These are phyloP conservation scores for Starmerella roubikii DNA, from an alignment of 805 yeast species.

Conservation along the genomic window DNA sequence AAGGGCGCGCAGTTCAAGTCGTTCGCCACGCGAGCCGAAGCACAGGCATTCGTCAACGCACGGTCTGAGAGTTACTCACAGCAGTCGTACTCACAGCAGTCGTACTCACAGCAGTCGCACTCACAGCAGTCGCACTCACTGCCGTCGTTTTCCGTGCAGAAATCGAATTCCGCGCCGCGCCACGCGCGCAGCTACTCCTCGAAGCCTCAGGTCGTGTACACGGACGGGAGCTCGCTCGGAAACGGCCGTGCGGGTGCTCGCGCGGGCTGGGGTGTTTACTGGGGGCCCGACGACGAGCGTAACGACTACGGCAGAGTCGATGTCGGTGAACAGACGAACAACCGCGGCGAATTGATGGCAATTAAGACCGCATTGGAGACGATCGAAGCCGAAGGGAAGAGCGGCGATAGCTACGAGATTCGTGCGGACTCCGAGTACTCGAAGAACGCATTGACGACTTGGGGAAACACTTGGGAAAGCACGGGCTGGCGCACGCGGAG, in stretches of 20 bases:
- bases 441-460: slow-evolving; percentile 39
- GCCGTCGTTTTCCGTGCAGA: too few relatives aligned
- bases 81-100: too few relatives aligned
- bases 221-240: slow-evolving; percentile 65
- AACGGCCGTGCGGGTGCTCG: slow-evolving; percentile 36
- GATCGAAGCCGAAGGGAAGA: slow-evolving; percentile 8
- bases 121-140: too few relatives aligned
- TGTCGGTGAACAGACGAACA: slow-evolving; percentile 48
- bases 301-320: slow-evolving; percentile 43
- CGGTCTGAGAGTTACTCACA: too few relatives aligned
- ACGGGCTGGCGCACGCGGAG: slow-evolving; percentile 40
- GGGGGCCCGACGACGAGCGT: slow-evolving; percentile 40
- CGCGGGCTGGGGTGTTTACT: slow-evolving; percentile 70
- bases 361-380: slow-evolving; percentile 40
- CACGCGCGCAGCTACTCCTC: neutral
- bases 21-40: slow-evolving; percentile 38
- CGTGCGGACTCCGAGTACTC: slow-evolving; percentile 61
- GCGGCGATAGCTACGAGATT: slow-evolving; percentile 2
- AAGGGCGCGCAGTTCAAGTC: slow-evolving; percentile 44
- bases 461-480: slow-evolving; percentile 43
- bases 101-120: too few relatives aligned
- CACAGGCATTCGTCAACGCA: slow-evolving; percentile 33
- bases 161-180: too few relatives aligned
- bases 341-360: slow-evolving; percentile 68
- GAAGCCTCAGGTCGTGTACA: slow-evolving; percentile 33